Evolutionary conservation across 805 yeast species (phyloP).

Genomic region (Saccharomycopsis microspora): DNA sequence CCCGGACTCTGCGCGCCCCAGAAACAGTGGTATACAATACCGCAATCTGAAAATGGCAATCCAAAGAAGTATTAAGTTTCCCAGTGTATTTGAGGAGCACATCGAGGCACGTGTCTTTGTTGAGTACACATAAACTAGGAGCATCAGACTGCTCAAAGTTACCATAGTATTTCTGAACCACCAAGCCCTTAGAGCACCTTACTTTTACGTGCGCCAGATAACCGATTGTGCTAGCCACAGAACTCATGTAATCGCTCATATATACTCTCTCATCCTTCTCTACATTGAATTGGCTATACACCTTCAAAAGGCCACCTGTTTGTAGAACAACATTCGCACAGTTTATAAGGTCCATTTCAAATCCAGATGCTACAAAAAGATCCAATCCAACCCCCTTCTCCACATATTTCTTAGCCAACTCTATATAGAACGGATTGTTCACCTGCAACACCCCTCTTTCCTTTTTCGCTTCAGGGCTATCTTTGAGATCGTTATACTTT

Average conservation of each 20-base stretch:
- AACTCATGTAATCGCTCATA: slow-evolving; percentile 44
- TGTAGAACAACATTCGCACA: slow-evolving; percentile 49
- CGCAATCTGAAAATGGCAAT: slow-evolving; percentile 88
- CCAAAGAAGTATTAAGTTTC: slow-evolving; percentile 53
- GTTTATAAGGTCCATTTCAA: slow-evolving; percentile 63
- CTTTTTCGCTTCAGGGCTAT: slow-evolving; percentile 17
- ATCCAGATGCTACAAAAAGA: slow-evolving; percentile 54
- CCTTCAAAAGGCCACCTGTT: slow-evolving; percentile 61
- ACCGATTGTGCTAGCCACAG: slow-evolving; percentile 44
- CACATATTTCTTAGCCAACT: slow-evolving; percentile 45
- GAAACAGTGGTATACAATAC: slow-evolving; percentile 66
- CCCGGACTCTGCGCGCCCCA: slow-evolving; percentile 77
- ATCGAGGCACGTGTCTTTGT: slow-evolving; percentile 52
- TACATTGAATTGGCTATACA: slow-evolving; percentile 56
- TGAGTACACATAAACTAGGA: slow-evolving; percentile 36
- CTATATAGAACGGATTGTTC: slow-evolving; percentile 49
- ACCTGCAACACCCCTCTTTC: slow-evolving; percentile 46
- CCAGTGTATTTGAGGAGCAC: slow-evolving; percentile 72
- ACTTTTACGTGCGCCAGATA: slow-evolving; percentile 76
- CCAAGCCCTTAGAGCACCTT: slow-evolving; percentile 81
- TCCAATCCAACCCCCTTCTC: slow-evolving; percentile 62
- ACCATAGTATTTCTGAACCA: slow-evolving; percentile 67
- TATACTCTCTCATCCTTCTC: slow-evolving; percentile 62
- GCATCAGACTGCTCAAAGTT: slow-evolving; percentile 34
- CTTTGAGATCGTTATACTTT: slow-evolving; percentile 21